Conservation (phyloP, 192 early-diverging fungal genomes). For the Coemansia sp. region DNA sequence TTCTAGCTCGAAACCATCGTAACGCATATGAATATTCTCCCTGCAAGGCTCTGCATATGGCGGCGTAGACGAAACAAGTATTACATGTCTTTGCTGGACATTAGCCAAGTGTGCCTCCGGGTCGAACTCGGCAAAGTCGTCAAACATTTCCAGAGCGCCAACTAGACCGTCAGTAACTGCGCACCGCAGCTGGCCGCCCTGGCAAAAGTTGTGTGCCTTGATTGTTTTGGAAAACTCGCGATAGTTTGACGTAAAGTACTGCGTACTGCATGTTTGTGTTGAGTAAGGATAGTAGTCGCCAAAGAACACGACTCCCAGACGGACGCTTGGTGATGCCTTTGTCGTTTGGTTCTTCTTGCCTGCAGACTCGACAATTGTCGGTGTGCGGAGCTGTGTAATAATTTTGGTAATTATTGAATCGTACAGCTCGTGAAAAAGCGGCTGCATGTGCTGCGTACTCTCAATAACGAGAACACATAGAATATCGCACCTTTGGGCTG, state of each 20-base stretch:
- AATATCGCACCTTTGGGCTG: conserved; percentile 48
- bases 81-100: conserved; percentile 47
- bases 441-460: conserved; percentile 48
- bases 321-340: conserved; percentile 47
- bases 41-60: conserved; percentile 43
- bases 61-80: conserved; percentile 45
- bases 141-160: conserved; percentile 51
- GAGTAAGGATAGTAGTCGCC: conserved; percentile 54
- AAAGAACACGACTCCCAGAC: conserved; percentile 51
- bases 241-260: conserved; percentile 55
- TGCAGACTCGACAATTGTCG: conserved; percentile 25
- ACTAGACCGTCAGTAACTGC: conserved; percentile 50
- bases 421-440: conserved; percentile 44
- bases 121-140: conserved; percentile 48
- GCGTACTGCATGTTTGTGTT: conserved; percentile 40
- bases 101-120: conserved; percentile 41
- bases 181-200: conserved; percentile 45
- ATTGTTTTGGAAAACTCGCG: conserved; percentile 49
- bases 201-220: conserved; percentile 45
- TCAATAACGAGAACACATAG: conserved; percentile 52
- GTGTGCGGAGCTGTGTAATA: conserved; percentile 46
- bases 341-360: conserved; percentile 31
- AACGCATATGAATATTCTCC: conserved; percentile 46
- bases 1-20: conserved; percentile 43
- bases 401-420: conserved; percentile 39